Evolutionary conservation across 2,329 filamentous ascomycete genomes (phyloP), one percentile per base, ranked within the genome.

Genomic region (Hortaea werneckii): DNA sequence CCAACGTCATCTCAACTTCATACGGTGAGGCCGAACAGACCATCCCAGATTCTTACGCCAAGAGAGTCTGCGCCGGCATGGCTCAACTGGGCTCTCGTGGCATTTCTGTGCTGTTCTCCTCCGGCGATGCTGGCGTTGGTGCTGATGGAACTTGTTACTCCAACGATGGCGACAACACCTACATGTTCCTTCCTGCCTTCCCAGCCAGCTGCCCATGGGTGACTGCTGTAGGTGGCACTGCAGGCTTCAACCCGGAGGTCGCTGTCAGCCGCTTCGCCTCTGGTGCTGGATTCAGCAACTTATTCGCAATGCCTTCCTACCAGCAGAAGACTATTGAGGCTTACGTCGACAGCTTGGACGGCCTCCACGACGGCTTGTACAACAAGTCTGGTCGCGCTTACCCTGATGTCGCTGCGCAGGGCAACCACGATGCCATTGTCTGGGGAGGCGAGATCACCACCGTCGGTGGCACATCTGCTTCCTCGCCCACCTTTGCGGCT

Each of bases 1-100:
- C 82, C 0, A 73, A 78, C 40, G 75, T 80, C 11, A 74, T 85
- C 56, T 76, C 72, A 43, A 79, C 77, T 9, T 83, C 79, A 0
- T 85, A 85, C 59, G 80, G 79, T 41, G 80, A 84, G 49, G 73
- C 78, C 44, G 82, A 85, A 63, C 76, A 83, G 59, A 74, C 72
- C 3, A 68, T 85, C 0, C 81, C 82, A 0, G 57, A 66, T 2
- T 72, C 74, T 8, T 86, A 83, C 56, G 77, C 78, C 13, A 67
- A 69, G 41, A 72, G 74, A 42, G 78, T 82, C 9, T 85, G 82
- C 67, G 72, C 76, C 50, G 69, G 79, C 51, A 80, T 83, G 54
- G 78, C 75, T 38, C 74, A 82, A 54, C 76, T 85, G 29, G 80
- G 79, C n/a, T 75, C 78, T 1, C 77, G 80, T 37, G 82, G 82